phyloP scores from a whole-genome alignment of 768 basidiomycete genomes.

The Boletus patriciae region DNA sequence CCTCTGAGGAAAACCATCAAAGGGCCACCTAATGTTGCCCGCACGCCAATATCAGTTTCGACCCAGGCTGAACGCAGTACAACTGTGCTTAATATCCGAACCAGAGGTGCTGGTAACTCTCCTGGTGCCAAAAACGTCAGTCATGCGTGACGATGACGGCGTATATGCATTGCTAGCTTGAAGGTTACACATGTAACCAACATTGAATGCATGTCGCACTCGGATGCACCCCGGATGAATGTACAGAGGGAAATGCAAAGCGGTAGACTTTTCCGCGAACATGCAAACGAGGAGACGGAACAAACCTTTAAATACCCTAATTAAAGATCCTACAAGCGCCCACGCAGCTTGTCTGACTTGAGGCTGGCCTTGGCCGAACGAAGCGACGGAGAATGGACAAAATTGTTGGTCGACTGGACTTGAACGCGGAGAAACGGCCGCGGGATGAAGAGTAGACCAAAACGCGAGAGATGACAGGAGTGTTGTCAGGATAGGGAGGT shows the following conservation, averaged over 20 bases:
- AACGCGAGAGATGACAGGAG: slow-evolving; percentile 40
- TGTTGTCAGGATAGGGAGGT: slow-evolving; percentile 3
- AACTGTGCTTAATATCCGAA: slow-evolving; percentile 53
- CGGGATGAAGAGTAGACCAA: slow-evolving; percentile 60
- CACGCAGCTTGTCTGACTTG: slow-evolving; percentile 73
- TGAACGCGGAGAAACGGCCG: slow-evolving; percentile 42
- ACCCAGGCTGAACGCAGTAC: slow-evolving; percentile 68
- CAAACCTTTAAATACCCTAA: slow-evolving; percentile 49
- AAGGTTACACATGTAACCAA: background rate
- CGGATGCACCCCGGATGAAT: background rate
- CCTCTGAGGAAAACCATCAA: slow-evolving; percentile 72
- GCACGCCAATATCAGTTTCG: slow-evolving; percentile 71
- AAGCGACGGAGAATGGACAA: slow-evolving; percentile 16
- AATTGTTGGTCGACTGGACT: slow-evolving; percentile 31
- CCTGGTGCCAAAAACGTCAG: slow-evolving; percentile 17
- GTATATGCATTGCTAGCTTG: background rate
- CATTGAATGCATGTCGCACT: background rate
- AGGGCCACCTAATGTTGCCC: slow-evolving; percentile 66
- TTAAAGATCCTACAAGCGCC: slow-evolving; percentile 48
- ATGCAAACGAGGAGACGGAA: background rate
- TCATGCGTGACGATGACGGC: slow-evolving; percentile 4
- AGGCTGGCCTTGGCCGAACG: slow-evolving; percentile 64
- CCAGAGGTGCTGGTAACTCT: slow-evolving; percentile 27
- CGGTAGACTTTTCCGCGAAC: background rate
- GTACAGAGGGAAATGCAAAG: background rate